Conservation (phyloP, 257 asterid species). For the Coffea eugenioides region DNA sequence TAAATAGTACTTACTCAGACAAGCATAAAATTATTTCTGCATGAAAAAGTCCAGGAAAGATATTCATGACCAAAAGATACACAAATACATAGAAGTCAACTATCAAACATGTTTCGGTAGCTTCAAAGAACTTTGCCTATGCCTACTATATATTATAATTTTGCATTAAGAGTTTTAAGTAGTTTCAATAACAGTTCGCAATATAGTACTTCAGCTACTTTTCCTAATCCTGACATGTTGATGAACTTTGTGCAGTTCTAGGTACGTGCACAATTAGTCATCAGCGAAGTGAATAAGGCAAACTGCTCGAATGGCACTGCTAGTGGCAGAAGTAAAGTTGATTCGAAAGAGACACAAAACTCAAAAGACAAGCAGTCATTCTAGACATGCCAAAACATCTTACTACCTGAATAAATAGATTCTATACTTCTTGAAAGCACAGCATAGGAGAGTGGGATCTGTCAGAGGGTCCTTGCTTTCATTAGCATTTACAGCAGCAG, state of each 20-base stretch:
- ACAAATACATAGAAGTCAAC: no score
- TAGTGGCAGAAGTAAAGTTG: not conserved
- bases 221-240: not conserved
- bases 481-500: conserved; percentile 87
- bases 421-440: conserved; percentile 98
- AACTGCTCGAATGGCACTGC: not conserved
- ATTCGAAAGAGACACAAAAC: not conserved
- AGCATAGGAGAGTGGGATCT: conserved; percentile 94
- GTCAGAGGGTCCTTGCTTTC: conserved; percentile 76
- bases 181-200: not conserved
- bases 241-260: conserved; percentile 3
- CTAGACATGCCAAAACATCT: not conserved
- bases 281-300: not conserved
- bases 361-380: not conserved
- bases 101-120: not conserved
- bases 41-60: not conserved
- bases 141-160: not conserved
- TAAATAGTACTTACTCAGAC: not conserved
- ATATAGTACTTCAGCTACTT: not conserved
- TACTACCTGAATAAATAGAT: conserved; percentile 89
- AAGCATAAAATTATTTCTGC: not conserved
- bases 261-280: not conserved
- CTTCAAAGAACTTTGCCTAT: not conserved
- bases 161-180: not conserved
- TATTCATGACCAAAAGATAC: not conserved